These are phyloP conservation scores for Globisporangium rhizosaccharum DNA, from an alignment of 352 stramenopile genomes.

Conservation along the genomic window DNA sequence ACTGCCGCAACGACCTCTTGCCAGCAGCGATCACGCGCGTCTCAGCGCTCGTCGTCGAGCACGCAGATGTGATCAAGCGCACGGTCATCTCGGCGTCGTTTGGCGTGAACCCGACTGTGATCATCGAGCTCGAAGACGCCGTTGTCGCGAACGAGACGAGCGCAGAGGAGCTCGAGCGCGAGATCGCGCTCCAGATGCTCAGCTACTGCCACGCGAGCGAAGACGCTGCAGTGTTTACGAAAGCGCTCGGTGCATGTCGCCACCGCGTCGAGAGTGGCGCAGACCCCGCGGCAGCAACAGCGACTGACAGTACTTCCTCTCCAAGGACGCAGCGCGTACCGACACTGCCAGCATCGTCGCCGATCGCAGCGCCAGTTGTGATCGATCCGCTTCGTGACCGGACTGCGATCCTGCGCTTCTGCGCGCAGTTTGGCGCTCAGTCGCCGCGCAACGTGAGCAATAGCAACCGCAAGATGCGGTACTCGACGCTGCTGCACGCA, in stretches of 20 bases:
- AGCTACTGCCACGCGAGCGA: constrained; percentile 25
- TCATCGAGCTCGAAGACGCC: constrained; percentile 40
- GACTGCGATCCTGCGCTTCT: constrained; percentile 43
- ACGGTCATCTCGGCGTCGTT: constrained; percentile 39
- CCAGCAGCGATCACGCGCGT: constrained; percentile 30
- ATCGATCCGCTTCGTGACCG: constrained; percentile 42
- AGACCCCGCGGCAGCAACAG: not conserved
- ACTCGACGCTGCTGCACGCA: constrained; percentile 35
- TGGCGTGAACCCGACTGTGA: constrained; percentile 28
- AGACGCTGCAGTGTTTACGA: constrained; percentile 35
- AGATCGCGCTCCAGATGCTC: constrained; percentile 40
- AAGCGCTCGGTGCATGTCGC: constrained; percentile 36
- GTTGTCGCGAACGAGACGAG: constrained; percentile 35
- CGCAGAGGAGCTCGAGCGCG: constrained; percentile 37
- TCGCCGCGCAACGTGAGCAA: constrained; percentile 13
- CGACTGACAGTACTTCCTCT: not conserved
- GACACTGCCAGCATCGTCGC: constrained; percentile 28
- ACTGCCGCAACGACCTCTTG: constrained; percentile 30
- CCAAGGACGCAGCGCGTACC: constrained; percentile 17
- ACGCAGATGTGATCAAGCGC: constrained; percentile 36
- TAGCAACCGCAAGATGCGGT: constrained; percentile 25
- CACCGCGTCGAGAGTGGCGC: constrained; percentile 23
- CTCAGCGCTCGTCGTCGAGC: constrained; percentile 40
- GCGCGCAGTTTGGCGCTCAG: constrained; percentile 31
- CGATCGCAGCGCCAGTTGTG: constrained; percentile 33